Conservation (phyloP, 768 basidiomycete species). For the Lactarius vividus region DNA sequence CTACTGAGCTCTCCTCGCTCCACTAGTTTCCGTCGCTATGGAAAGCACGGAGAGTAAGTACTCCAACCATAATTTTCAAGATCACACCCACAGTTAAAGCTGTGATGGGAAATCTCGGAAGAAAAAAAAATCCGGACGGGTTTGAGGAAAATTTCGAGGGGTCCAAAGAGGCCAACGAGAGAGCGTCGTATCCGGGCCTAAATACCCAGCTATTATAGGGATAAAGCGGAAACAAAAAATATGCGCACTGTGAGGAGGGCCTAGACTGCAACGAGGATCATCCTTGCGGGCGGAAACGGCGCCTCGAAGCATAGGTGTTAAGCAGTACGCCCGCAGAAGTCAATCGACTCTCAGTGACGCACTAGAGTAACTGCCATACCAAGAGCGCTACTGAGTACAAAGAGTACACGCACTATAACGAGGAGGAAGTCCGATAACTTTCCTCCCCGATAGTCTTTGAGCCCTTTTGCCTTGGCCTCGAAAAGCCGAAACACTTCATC, state of each 20-base stretch:
- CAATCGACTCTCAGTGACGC: neutral
- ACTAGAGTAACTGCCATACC: neutral
- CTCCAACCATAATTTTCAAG: neutral
- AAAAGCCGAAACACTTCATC: neutral
- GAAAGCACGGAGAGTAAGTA: neutral
- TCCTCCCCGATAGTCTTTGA: constrained; percentile 3
- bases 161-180: constrained; percentile 3
- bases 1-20: neutral
- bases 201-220: no score
- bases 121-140: neutral
- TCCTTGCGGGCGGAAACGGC: neutral
- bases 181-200: neutral
- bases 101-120: neutral
- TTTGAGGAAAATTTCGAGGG: neutral
- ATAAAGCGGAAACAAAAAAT: no score
- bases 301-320: no score
- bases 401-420: neutral
- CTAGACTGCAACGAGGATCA: neutral
- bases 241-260: neutral
- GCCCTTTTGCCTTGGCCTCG: neutral
- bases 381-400: neutral
- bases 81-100: neutral
- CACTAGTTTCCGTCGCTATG: neutral
- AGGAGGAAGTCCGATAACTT: neutral
- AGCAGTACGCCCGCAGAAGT: no score